Evolutionary conservation across 208 protist genomes (phyloP).

Genomic region (Vickermania ingenoplastis): DNA sequence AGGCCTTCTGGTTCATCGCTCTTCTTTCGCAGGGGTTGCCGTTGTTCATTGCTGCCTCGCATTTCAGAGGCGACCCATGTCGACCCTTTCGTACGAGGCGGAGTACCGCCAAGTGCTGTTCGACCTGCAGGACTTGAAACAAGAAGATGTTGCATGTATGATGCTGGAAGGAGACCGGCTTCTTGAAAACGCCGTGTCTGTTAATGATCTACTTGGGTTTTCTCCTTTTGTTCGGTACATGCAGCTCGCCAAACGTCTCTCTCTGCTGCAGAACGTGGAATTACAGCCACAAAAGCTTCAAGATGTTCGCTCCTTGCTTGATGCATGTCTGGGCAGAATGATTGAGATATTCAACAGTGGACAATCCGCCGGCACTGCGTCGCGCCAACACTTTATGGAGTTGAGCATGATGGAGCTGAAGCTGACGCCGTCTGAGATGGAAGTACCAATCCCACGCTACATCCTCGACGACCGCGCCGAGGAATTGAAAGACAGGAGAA

Average conservation of each 20-base stretch:
- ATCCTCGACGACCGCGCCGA: conserved; percentile 78
- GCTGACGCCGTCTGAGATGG: conserved; percentile 72
- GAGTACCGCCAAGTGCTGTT: conserved; percentile 70
- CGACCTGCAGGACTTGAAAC: conserved; percentile 52
- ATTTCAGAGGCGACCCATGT: too few relatives aligned
- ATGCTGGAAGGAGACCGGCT: conserved; percentile 24
- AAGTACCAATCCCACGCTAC: conserved; percentile 84
- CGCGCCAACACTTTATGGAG: conserved; percentile 58
- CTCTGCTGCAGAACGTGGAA: conserved; percentile 80
- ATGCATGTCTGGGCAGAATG: conserved; percentile 89
- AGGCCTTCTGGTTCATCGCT: too few relatives aligned
- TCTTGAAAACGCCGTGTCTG: conserved; percentile 36
- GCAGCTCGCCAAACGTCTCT: conserved; percentile 66
- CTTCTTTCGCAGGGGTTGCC: too few relatives aligned
- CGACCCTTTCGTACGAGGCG: conserved; percentile 59
- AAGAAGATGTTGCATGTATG: conserved; percentile 46
- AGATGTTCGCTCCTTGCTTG: conserved; percentile 85
- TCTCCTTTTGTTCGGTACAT: conserved; percentile 91
- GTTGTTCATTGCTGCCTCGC: too few relatives aligned
- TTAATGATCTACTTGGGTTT: conserved; percentile 67
- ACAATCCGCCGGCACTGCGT: not conserved
- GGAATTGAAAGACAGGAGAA: conserved; percentile 53
- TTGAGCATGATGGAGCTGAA: conserved; percentile 90
- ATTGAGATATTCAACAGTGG: conserved; percentile 78
- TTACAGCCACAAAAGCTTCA: conserved; percentile 91